Base-by-base conservation (phyloP, 768 basidiomycete species). In the Vararia minispora region DNA sequence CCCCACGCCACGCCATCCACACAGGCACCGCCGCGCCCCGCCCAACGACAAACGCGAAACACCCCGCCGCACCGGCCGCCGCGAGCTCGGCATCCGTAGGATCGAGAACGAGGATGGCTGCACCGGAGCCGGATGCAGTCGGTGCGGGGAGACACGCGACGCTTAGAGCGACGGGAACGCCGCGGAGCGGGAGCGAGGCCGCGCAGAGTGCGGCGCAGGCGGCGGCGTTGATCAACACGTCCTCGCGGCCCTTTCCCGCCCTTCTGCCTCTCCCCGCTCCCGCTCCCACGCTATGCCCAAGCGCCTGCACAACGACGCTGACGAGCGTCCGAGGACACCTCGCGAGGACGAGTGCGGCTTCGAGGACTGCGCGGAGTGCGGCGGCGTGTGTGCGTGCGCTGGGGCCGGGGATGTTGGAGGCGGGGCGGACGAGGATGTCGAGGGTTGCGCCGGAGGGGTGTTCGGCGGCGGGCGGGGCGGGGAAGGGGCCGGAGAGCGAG, bases 401-500 rank as follows among this genome's bases (percentile, higher is more conserved):
- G 7, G 81, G 83, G 4, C 75, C 79, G 6, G 87, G 69, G 8
- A 86, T 64, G 31, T 73, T 69, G 16, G 76, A 68, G 13, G 87
- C 61, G 0, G 88, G 85, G 2, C 85, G 71, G 7, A 86, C 65
- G 32, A 63, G 58, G 28, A 89, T 75, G 50, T 90, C 88, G 46
- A 90, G 71, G 0, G 82, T 76, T 0, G 84, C 76, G 39, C 75
- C 72, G 9, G 76, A 76, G 8, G 86, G 72, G 22, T 74, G 68
- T 59, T 90, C 88, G 6, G 69, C 57, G 3, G 74, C 71, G 6
- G 76, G 62, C 13, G 84, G 69, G 34, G 79, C 79, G 46, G 88
- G 77, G 31, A 88, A 78, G 14, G 88, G 88, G 0, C 88, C 87
- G 11, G 83, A 84, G 25, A 87, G 55, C 4, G 86, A 86, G 6